Conservation (phyloP, 768 basidiomycete species). For the Termitomyces bulborhizus region DNA sequence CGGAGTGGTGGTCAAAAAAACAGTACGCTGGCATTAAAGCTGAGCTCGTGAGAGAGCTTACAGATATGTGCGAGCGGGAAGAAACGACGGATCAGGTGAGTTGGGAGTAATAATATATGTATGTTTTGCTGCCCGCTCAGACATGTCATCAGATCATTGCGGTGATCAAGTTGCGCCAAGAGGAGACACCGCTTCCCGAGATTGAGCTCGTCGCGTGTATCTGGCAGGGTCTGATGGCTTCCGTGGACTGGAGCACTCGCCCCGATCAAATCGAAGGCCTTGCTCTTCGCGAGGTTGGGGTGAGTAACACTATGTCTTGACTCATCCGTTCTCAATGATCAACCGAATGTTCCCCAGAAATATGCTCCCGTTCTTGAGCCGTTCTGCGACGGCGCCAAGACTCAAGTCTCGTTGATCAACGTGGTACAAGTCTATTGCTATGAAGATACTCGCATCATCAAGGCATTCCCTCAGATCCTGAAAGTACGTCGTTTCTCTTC, state of each 20-base stretch:
- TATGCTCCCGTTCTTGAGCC: constrained; percentile 82
- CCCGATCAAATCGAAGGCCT: constrained; percentile 90
- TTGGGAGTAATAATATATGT: constrained; percentile 2
- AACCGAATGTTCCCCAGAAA: constrained; percentile 44
- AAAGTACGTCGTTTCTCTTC: constrained; percentile 45
- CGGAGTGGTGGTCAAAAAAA: constrained; percentile 94
- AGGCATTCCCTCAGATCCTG: constrained; percentile 90
- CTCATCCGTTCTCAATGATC: neutral
- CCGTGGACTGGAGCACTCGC: constrained; percentile 83
- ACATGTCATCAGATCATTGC: constrained; percentile 57
- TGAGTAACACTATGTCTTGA: constrained; percentile 30
- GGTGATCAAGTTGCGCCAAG: constrained; percentile 64
- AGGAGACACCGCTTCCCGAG: constrained; percentile 80
- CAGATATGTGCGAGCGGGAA: constrained; percentile 62
- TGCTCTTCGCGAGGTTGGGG: constrained; percentile 83
- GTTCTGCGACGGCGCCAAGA: constrained; percentile 85
- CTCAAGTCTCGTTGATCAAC: constrained; percentile 92
- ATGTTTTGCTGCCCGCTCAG: constrained; percentile 2
- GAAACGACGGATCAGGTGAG: constrained; percentile 66
- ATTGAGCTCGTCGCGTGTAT: constrained; percentile 81
- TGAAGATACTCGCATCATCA: constrained; percentile 92
- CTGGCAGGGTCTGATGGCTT: constrained; percentile 87
- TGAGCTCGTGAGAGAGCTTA: constrained; percentile 60
- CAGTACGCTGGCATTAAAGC: constrained; percentile 82
- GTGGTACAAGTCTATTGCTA: constrained; percentile 94